phyloP scores from a whole-genome alignment of 192 early-diverging fungal species.

The Chytriomyces sp. region DNA sequence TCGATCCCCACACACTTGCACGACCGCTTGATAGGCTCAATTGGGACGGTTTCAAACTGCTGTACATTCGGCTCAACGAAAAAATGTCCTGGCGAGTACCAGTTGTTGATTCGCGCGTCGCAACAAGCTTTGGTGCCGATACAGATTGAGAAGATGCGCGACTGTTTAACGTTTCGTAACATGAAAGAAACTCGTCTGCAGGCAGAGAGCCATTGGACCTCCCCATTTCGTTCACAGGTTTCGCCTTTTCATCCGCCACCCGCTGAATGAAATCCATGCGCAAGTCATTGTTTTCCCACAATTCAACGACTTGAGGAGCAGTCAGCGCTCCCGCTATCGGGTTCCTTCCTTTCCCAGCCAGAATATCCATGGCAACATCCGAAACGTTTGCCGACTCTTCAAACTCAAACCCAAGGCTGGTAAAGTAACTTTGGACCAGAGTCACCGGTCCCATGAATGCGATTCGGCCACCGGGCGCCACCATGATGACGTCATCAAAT shows the following conservation, averaged over 20 bases:
- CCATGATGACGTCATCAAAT: slow-evolving; percentile 78
- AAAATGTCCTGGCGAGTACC: no score
- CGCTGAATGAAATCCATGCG: slow-evolving; percentile 2
- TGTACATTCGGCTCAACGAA: no score
- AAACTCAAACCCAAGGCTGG: slow-evolving; percentile 41
- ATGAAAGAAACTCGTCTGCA: no score
- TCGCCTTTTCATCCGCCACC: not conserved
- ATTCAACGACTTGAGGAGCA: slow-evolving; percentile 13
- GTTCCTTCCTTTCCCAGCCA: slow-evolving; percentile 45
- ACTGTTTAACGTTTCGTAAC: no score
- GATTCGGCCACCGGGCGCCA: slow-evolving; percentile 70
- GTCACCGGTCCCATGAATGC: slow-evolving; percentile 52
- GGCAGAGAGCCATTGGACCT: no score
- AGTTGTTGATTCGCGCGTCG: no score
- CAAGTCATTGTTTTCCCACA: slow-evolving; percentile 30
- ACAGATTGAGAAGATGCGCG: no score
- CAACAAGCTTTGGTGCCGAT: no score
- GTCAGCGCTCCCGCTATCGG: not conserved
- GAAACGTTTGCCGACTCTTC: slow-evolving; percentile 41
- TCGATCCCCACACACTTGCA: no score
- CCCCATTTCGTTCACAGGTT: not conserved
- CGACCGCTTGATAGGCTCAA: no score
- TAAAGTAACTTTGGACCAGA: slow-evolving; percentile 42
- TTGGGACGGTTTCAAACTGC: no score
- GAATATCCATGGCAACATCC: slow-evolving; percentile 58